These are phyloP conservation scores for Talinum fruticosum DNA, from an alignment of 148 eudicot genomes.

Conservation along the genomic window DNA sequence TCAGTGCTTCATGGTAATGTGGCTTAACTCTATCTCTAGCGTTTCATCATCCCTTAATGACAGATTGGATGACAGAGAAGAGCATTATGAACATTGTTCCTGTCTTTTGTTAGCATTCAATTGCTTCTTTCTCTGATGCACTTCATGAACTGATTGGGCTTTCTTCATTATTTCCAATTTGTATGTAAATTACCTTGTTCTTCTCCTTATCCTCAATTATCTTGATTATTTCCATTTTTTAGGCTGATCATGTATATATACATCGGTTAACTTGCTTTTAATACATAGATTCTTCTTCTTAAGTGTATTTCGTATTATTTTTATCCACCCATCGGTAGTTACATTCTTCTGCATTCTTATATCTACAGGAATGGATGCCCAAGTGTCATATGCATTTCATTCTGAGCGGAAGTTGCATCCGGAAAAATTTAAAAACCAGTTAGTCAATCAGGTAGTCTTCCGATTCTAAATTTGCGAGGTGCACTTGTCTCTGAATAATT, in stretches of 20 bases:
- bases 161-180: not conserved
- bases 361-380: constrained; percentile 94
- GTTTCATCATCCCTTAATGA: not conserved
- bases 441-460: constrained; percentile 68
- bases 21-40: too few species aligned
- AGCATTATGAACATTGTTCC: not conserved
- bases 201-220: not conserved
- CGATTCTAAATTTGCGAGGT: not conserved
- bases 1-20: not conserved
- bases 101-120: not conserved
- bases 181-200: not conserved
- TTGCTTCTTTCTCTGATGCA: not conserved
- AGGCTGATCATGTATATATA: not conserved
- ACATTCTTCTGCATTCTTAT: not conserved
- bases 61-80: not conserved
- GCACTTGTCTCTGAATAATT: not conserved
- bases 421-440: constrained; percentile 83
- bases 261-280: not conserved
- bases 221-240: too few species aligned
- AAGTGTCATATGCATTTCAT: constrained; percentile 92
- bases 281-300: not conserved
- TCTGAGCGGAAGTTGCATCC: constrained; percentile 86
- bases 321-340: not conserved
- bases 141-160: not conserved
- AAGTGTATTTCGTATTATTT: too few species aligned